These are phyloP conservation scores for Ceriops zippeliana DNA, from an alignment of 345 rosid species.

Conservation along the genomic window DNA sequence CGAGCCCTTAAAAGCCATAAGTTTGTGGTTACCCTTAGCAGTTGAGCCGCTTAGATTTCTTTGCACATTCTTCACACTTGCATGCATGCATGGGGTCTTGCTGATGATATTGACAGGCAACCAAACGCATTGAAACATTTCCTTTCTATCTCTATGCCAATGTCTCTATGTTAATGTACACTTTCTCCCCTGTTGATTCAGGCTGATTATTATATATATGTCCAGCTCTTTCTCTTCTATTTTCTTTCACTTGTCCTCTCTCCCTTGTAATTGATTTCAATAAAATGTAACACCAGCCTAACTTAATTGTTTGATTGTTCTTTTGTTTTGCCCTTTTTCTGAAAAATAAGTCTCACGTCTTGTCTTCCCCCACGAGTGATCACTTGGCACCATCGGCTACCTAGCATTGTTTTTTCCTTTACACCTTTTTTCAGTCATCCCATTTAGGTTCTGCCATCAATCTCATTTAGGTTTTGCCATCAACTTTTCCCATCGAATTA, in stretches of 20 bases:
- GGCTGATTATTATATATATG: neutral
- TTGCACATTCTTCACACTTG: conserved; percentile 12
- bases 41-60: neutral
- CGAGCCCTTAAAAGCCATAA: conserved; percentile 10
- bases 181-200: neutral
- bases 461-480: no score
- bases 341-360: no score
- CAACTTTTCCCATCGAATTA: no score
- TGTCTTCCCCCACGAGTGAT: no score
- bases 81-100: neutral
- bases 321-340: no score
- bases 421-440: no score
- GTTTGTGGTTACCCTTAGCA: neutral
- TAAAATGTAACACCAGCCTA: neutral
- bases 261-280: neutral
- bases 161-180: conserved; percentile 22
- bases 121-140: conserved; percentile 24
- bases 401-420: no score
- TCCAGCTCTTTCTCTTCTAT: neutral
- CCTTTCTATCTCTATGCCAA: neutral
- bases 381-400: no score
- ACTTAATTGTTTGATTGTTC: neutral
- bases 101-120: conserved; percentile 16
- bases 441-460: no score
- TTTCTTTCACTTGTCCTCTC: conserved; percentile 1